Evolutionary conservation across 148 eudicot species (phyloP).

Genomic region (Rhododendron vialii): DNA sequence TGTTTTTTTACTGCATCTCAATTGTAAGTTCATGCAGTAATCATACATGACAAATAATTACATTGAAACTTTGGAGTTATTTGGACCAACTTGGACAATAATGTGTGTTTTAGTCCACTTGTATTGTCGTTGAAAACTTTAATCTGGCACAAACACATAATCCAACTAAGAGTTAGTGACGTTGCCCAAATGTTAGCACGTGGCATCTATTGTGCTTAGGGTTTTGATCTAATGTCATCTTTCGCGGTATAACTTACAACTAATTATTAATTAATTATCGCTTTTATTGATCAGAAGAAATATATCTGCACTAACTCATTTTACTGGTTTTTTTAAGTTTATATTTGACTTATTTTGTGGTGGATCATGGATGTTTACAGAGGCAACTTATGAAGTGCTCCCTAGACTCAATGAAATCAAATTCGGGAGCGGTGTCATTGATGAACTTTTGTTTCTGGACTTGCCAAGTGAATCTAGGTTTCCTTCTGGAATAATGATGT

Average conservation of each 20-base stretch:
- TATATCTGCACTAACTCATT: not conserved
- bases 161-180: not conserved
- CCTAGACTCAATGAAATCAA: slow-evolving; percentile 88
- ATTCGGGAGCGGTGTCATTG: slow-evolving; percentile 88
- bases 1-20: not conserved
- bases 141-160: not conserved
- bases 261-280: not conserved
- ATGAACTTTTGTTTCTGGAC: slow-evolving; percentile 86
- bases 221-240: not conserved
- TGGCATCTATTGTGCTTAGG: not conserved
- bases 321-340: not conserved
- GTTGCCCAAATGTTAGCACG: not conserved
- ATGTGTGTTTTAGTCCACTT: not conserved
- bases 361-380: slow-evolving; percentile 33
- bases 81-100: not conserved
- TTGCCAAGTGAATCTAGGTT: slow-evolving; percentile 78
- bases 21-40: not conserved
- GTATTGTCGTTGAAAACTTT: not conserved
- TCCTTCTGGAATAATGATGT: slow-evolving; percentile 72
- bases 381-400: slow-evolving; percentile 95
- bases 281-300: not conserved
- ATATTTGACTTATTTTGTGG: not conserved
- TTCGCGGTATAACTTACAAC: not conserved
- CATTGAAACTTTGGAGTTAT: not conserved
- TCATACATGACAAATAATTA: not conserved